Evolutionary conservation across 306 rosid species (phyloP).

Genomic region (Albizia julibrissin): DNA sequence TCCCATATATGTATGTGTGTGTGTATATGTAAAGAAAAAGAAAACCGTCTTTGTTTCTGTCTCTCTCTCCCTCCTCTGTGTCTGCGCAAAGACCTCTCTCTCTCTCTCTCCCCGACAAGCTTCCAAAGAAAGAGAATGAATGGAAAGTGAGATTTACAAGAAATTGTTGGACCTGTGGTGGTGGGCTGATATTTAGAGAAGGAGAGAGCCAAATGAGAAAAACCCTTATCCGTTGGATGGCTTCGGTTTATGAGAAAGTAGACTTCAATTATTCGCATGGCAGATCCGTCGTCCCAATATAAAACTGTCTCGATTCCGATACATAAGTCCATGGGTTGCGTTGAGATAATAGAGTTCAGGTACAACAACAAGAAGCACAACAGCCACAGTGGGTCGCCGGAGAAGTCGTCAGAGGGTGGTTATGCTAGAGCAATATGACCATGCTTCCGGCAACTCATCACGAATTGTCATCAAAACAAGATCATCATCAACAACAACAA

Average conservation of each 20-base stretch:
- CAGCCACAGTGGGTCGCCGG: not conserved
- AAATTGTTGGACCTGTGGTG: constrained; percentile 29
- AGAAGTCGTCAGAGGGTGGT: not conserved
- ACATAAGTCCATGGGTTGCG: constrained; percentile 1
- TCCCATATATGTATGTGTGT: not conserved
- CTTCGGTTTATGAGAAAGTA: constrained; percentile 26
- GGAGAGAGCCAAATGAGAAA: constrained; percentile 31
- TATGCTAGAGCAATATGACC: constrained; percentile 2
- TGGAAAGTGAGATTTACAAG: constrained; percentile 85
- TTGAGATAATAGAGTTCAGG: not conserved
- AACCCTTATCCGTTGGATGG: constrained; percentile 56
- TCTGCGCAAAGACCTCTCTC: constrained; percentile 4
- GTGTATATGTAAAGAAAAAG: constrained; percentile 46
- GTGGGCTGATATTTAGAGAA: constrained; percentile 25
- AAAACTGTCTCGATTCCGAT: not conserved
- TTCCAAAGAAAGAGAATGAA: constrained; percentile 92
- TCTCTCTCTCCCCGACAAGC: constrained; percentile 55
- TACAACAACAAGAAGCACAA: not conserved
- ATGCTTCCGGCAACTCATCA: constrained; percentile 6
- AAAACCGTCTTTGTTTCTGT: constrained; percentile 49
- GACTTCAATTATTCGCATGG: constrained; percentile 38
- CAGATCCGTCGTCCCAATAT: constrained; percentile 40
- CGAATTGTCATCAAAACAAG: constrained; percentile 5
- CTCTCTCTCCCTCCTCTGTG: not conserved
- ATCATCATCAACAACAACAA: not conserved